These are phyloP conservation scores for Sungouiozyma intestinalis DNA, from an alignment of 805 yeast species.

Conservation along the genomic window DNA sequence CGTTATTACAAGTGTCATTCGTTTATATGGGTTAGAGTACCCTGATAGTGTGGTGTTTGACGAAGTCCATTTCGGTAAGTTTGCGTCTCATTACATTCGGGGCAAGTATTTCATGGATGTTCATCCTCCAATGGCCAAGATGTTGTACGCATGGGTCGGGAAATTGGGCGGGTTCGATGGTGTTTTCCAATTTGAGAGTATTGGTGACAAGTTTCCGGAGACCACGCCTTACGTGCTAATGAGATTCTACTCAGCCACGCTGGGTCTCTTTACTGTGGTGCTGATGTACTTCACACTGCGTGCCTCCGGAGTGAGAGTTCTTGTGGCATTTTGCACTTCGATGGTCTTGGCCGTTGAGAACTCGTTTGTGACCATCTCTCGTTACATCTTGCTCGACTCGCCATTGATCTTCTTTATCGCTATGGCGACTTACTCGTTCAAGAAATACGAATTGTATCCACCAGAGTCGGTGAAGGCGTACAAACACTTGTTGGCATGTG, in stretches of 20 bases:
- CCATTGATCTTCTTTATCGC: slow-evolving; percentile 74
- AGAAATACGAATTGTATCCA: slow-evolving; percentile 52
- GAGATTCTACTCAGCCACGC: slow-evolving; percentile 59
- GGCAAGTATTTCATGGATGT: slow-evolving; percentile 63
- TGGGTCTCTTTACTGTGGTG: slow-evolving; percentile 60
- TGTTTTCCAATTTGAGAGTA: slow-evolving; percentile 52
- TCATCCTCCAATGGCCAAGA: slow-evolving; percentile 72
- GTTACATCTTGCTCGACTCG: slow-evolving; percentile 65
- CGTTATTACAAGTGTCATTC: slow-evolving; percentile 43
- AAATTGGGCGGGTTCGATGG: slow-evolving; percentile 63
- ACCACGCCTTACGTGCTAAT: slow-evolving; percentile 51
- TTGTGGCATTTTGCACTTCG: slow-evolving; percentile 49
- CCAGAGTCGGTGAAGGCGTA: slow-evolving; percentile 53
- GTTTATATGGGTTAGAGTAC: slow-evolving; percentile 47
- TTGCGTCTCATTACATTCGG: slow-evolving; percentile 68
- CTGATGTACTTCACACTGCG: slow-evolving; percentile 60
- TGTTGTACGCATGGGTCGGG: slow-evolving; percentile 65
- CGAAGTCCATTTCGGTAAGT: slow-evolving; percentile 95
- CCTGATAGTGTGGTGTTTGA: slow-evolving; percentile 87
- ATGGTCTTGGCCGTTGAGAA: slow-evolving; percentile 53
- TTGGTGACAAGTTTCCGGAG: slow-evolving; percentile 54
- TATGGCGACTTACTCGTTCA: slow-evolving; percentile 51
- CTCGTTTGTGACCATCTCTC: slow-evolving; percentile 57
- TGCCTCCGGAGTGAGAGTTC: slow-evolving; percentile 58
- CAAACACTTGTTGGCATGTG: slow-evolving; percentile 51